Percentiles rank a stretch among this genome's conserved stretches.
Evolutionary conservation across 345 rosid genomes (phyloP).

Genomic region (Populus simonii): DNA sequence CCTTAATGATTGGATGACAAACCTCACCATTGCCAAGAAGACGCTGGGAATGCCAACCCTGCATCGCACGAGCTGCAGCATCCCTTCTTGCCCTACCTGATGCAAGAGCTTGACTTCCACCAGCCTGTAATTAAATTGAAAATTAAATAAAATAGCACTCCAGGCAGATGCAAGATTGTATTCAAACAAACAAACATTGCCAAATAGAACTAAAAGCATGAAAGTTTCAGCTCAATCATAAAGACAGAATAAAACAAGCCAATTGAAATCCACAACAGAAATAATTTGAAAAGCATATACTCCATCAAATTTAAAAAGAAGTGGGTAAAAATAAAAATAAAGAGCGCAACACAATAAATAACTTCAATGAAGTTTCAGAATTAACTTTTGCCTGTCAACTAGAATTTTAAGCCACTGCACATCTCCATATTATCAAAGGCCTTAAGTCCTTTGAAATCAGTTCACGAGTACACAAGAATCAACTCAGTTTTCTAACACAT

Average conservation of each 20-base stretch:
- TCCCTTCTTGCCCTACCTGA: constrained; percentile 31
- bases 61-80: constrained; percentile 40
- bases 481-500: not conserved
- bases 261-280: not conserved
- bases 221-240: not conserved
- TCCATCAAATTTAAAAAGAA: not conserved
- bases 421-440: too few species aligned
- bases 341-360: not conserved
- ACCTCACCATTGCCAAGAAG: constrained; percentile 35
- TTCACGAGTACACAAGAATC: too few species aligned
- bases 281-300: not conserved
- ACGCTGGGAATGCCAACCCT: constrained; percentile 39
- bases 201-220: not conserved
- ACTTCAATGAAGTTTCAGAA: too few species aligned
- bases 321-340: not conserved
- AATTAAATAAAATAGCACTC: not conserved
- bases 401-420: too few species aligned
- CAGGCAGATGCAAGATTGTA: not conserved
- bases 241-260: not conserved
- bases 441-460: too few species aligned
- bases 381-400: too few species aligned
- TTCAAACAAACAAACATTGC: not conserved
- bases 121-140: constrained; percentile 12
- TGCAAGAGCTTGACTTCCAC: constrained; percentile 28
- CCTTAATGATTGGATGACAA: constrained; percentile 33